phyloP scores from a whole-genome alignment of 108 stramenopile species.

The Nannochloropsis gaditana region DNA sequence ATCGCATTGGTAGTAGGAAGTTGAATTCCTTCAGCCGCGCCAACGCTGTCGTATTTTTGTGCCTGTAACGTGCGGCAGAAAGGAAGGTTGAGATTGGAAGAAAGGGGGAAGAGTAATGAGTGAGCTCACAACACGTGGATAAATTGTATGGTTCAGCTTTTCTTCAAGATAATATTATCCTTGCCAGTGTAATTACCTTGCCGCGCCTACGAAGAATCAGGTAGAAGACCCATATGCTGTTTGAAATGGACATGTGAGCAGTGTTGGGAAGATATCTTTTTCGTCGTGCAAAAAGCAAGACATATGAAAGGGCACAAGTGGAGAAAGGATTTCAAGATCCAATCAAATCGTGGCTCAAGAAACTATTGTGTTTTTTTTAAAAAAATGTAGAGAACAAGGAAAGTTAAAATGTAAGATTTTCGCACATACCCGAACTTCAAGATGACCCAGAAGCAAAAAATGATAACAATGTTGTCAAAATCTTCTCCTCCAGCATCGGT shows the following conservation, averaged over 20 bases:
- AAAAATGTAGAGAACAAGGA: too few relatives aligned
- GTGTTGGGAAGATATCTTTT: too few relatives aligned
- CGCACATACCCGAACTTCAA: background rate
- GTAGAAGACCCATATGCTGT: background rate
- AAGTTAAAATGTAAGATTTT: too few relatives aligned
- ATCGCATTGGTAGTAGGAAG: background rate
- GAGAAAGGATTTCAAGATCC: too few relatives aligned
- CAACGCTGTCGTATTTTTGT: background rate
- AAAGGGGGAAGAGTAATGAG: background rate
- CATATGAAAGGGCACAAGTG: too few relatives aligned
- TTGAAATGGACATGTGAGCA: background rate
- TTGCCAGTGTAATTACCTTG: background rate
- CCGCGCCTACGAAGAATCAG: background rate
- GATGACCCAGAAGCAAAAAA: constrained; percentile 7
- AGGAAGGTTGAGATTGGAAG: background rate
- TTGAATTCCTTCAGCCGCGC: background rate
- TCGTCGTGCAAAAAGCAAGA: too few relatives aligned
- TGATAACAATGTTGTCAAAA: background rate
- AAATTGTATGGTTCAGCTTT: background rate
- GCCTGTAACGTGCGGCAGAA: background rate
- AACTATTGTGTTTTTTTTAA: too few relatives aligned
- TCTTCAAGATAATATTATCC: background rate
- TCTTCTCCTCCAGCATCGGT: background rate
- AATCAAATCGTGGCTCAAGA: too few relatives aligned
- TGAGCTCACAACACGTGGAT: background rate